Conservation (phyloP, 1,284 basidiomycete genomes). For the Trametes sp. region DNA sequence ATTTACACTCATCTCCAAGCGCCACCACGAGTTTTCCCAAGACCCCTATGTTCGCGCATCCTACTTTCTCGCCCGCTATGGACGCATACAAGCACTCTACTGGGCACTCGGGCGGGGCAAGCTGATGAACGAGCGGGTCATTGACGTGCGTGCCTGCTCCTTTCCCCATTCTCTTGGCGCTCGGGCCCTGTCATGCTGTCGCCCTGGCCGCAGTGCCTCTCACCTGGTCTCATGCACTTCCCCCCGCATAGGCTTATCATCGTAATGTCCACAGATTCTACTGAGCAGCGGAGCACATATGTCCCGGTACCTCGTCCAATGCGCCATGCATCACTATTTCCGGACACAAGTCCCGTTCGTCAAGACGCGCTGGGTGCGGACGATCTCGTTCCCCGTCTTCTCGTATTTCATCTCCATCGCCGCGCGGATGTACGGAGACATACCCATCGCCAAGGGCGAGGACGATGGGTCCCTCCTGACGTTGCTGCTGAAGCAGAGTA, state of each 20-base stretch:
- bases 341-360: conserved; percentile 73
- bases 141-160: conserved; percentile 63
- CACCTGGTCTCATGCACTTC: conserved; percentile 10
- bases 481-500: conserved; percentile 70
- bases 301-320: conserved; percentile 78
- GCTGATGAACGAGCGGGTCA: conserved; percentile 66
- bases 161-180: conserved; percentile 24
- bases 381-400: conserved; percentile 64
- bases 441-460: conserved; percentile 72
- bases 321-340: conserved; percentile 79
- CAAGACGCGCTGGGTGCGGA: conserved; percentile 75
- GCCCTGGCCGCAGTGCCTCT: conserved; percentile 10
- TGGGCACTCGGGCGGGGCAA: conserved; percentile 73
- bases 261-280: conserved; percentile 57
- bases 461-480: conserved; percentile 74
- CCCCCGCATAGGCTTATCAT: conserved; percentile 20
- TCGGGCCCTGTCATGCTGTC: conserved; percentile 17
- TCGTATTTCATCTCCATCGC: conserved; percentile 67
- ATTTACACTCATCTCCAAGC: conserved; percentile 63
- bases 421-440: conserved; percentile 63
- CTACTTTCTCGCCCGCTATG: conserved; percentile 78
- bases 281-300: conserved; percentile 75
- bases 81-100: conserved; percentile 70
- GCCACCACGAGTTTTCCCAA: conserved; percentile 66
- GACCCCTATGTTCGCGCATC: conserved; percentile 77